Base-by-base conservation (phyloP, 2,329 filamentous ascomycete genomes). In the Neonectria sp. region DNA sequence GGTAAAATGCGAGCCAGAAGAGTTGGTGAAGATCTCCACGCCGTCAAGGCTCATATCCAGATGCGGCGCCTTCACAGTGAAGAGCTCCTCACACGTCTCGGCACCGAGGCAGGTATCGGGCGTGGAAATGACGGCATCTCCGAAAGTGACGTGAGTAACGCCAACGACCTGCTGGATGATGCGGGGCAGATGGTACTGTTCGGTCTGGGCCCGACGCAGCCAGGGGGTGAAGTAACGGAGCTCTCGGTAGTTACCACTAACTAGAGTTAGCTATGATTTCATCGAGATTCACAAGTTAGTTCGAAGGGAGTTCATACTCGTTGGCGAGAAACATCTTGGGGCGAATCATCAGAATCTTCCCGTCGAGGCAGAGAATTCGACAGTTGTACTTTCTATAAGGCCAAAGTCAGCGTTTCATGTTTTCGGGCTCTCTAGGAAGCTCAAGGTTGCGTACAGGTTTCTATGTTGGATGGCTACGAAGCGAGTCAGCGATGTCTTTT, bases 1-100 rank as follows among this genome's bases (percentile, higher is more conserved):
- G n/a, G 56, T 49, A 21, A 76, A 75, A n/a, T 81, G 79, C 12
- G 74, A 77, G 17, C 75, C 68, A 1, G 62, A 68, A 8, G 86
- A 89, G 78, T 95, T 95, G 9, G 89, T 89, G 69, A 93, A 87
- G 61, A 94, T 90, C 75, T 94, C 93, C 6, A 90, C 89, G 5
- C 93, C 93, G 73, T 90, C 86, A 2, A 75, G 46, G 1, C 68
- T 63, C 71, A 65, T 65, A 65, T 60, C 33, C 33, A n/a, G 24
- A 63, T 71, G 71, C 27, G 71, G 71, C 3, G 69, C 68, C 13
- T 71, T 56, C 5, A 71, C 71, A n/a, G 68, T 68, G 43, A 72
- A 75, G 8, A 75, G 56, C 67, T 83, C 81, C 55, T 83, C 81
- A 46, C 82, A 85, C 2, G 83, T 82, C 68, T 85, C 83, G 12